Conservation (phyloP, 352 stramenopile genomes). For the Globisporangium nodosum region DNA sequence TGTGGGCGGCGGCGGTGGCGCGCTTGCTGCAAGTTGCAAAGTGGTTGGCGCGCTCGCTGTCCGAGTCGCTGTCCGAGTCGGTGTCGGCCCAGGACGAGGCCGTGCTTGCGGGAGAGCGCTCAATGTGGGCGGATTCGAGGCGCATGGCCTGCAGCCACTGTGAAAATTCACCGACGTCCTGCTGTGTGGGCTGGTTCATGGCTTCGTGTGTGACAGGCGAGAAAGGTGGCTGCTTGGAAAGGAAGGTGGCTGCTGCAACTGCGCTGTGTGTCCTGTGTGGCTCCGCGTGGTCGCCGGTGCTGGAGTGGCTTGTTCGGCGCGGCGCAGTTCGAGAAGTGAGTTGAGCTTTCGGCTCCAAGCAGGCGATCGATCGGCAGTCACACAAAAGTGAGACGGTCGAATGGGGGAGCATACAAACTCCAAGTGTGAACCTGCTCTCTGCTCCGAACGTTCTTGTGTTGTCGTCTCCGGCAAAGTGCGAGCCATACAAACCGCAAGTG, state of each 20-base stretch:
- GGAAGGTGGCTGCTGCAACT: neutral
- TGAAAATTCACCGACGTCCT: slow-evolving; percentile 25
- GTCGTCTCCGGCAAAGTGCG: neutral
- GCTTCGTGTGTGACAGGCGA: neutral
- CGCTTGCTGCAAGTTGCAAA: neutral
- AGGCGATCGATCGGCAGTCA: neutral
- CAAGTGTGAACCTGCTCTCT: neutral
- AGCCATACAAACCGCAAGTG: neutral
- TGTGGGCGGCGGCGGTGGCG: slow-evolving; percentile 7
- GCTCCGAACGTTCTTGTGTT: slow-evolving; percentile 7
- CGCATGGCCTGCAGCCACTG: slow-evolving; percentile 44
- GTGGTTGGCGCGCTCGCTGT: slow-evolving; percentile 13
- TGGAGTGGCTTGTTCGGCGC: slow-evolving; percentile 1
- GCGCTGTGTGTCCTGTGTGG: neutral
- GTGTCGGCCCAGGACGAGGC: slow-evolving; percentile 49
- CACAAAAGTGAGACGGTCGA: neutral
- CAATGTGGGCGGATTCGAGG: slow-evolving; percentile 9
- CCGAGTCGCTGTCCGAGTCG: slow-evolving; percentile 35
- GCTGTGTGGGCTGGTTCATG: neutral
- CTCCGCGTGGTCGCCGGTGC: neutral
- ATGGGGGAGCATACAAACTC: neutral
- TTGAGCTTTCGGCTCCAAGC: neutral
- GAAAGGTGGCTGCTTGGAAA: neutral
- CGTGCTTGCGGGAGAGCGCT: slow-evolving; percentile 4
- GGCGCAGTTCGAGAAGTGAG: slow-evolving; percentile 27